Percentiles rank a stretch among this genome's conserved stretches.
Conservation (phyloP, 352 stramenopile genomes). For the Phytophthora crassamura region DNA sequence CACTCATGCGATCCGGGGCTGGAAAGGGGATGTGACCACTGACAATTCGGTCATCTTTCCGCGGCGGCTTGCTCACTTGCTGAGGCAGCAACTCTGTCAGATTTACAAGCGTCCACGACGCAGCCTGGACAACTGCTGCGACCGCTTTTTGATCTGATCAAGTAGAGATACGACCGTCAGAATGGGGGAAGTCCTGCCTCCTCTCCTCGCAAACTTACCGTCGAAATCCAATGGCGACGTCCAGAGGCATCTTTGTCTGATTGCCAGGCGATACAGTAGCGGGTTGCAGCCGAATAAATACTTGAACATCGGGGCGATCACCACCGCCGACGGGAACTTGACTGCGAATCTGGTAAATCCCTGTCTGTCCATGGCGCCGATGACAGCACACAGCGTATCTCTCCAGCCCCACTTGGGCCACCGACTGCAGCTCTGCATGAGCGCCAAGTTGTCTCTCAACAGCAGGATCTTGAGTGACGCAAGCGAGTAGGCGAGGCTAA, state of each 20-base stretch:
- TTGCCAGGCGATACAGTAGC: conserved; percentile 44
- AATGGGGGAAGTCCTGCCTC: background rate
- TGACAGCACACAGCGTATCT: conserved; percentile 35
- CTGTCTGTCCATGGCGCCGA: conserved; percentile 48
- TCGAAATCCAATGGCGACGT: conserved; percentile 43
- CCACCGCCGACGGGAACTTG: conserved; percentile 41
- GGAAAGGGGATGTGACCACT: conserved; percentile 45
- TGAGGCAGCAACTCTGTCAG: conserved; percentile 26
- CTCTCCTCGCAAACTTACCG: conserved; percentile 13
- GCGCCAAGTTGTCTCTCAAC: conserved; percentile 31
- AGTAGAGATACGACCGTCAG: background rate
- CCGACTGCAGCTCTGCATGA: conserved; percentile 40
- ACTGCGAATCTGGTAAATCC: conserved; percentile 44
- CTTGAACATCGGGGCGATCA: conserved; percentile 48
- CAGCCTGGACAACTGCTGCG: conserved; percentile 35
- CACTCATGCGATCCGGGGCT: conserved; percentile 29
- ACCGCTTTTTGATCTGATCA: conserved; percentile 43
- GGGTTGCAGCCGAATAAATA: conserved; percentile 54
- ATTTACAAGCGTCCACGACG: conserved; percentile 41
- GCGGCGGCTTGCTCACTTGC: conserved; percentile 33
- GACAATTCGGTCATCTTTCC: conserved; percentile 42
- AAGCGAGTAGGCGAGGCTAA: conserved; percentile 36
- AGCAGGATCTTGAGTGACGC: conserved; percentile 39
- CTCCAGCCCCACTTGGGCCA: conserved; percentile 46
- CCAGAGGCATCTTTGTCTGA: conserved; percentile 47